Evolutionary conservation across 1,284 basidiomycete genomes (phyloP), one percentile per base, ranked within the genome.

Genomic region (Heimioporus retisporus): DNA sequence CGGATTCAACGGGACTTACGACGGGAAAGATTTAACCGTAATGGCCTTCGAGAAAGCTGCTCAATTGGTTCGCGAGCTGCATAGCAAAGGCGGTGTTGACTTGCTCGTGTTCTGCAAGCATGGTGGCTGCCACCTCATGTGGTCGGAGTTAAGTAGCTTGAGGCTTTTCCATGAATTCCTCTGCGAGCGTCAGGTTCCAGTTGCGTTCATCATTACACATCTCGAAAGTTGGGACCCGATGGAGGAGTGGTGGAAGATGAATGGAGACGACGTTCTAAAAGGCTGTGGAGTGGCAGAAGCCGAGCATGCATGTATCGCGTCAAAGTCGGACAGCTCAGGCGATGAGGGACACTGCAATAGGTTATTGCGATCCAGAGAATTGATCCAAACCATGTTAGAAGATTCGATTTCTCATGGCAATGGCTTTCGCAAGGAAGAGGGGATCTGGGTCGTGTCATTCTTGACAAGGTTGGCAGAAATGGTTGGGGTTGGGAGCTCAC

Each of bases 171-270:
- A 70, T 28, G 71, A 77, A 23, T 72, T 75, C 55, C 73, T 84
- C 35, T 83, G 80, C 66, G 71, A 77, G 40, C 65, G 69, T 31
- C 73, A 76, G 54, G 72, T 82, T n/a, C 82, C 82, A 6, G 72
- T 83, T n/a, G 80, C 78, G 4, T 66, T 83, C n/a, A 68, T 81
- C 18, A 72, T 83, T 55, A 84, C 82, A 8, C 77, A 79, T 21
- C 75, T 83, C 35, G 83, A 84, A 66, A 28, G 65, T 23, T 69
- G 73, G n/a, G 55, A 48, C 6, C 57, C 54, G 2, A 79, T 79
- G 75, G 76, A 78, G 54, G 48, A 60, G 6, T 77, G 75, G 75
- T 77, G 76, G 77, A 55, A 61, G 28, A 25, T 6, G 23, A 69
- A 78, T 31, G 72, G 63, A 8, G 59, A 65, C 15, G 35, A 25